phyloP scores from a whole-genome alignment of 768 basidiomycete species.

The Coprinopsis cinerea region DNA sequence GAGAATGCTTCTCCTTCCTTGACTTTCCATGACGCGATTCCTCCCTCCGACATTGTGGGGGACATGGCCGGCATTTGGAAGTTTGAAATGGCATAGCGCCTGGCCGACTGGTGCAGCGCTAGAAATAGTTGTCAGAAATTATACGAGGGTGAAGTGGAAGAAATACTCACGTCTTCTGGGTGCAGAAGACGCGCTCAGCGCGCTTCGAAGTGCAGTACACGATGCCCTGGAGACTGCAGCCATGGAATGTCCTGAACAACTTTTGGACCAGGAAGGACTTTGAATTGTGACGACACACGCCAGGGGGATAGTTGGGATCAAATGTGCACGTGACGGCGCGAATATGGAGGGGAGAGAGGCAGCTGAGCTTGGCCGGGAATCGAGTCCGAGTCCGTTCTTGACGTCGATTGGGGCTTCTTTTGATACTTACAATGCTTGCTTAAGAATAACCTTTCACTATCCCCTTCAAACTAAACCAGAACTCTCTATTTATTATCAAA shows the following conservation, averaged over 20 bases:
- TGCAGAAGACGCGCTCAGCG: background rate
- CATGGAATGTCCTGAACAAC: background rate
- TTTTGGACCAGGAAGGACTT: background rate
- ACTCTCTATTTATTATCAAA: slow-evolving; percentile 14
- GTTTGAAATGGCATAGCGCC: slow-evolving; percentile 12
- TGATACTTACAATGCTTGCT: slow-evolving; percentile 3
- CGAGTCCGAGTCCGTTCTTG: background rate
- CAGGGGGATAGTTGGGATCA: background rate
- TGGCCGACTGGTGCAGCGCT: slow-evolving; percentile 15
- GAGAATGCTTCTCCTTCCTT: slow-evolving; percentile 74
- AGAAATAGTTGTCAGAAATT: background rate
- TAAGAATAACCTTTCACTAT: background rate
- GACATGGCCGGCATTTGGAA: slow-evolving; percentile 90
- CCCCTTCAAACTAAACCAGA: slow-evolving; percentile 2
- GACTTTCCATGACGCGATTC: slow-evolving; percentile 88
- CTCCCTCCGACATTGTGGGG: slow-evolving; percentile 97
- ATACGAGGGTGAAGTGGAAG: background rate
- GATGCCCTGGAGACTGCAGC: slow-evolving; percentile 17
- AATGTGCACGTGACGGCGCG: slow-evolving; percentile 5
- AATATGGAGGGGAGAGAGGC: slow-evolving; percentile 4
- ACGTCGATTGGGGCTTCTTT: slow-evolving; percentile 7
- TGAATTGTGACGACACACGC: background rate
- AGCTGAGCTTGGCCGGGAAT: too few species aligned
- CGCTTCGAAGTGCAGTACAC: slow-evolving; percentile 2
- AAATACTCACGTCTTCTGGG: slow-evolving; percentile 9